Evolutionary conservation across 2,329 filamentous ascomycete species (phyloP), one percentile per base, ranked within the genome.

Genomic region (Paradendryphiella salina): DNA sequence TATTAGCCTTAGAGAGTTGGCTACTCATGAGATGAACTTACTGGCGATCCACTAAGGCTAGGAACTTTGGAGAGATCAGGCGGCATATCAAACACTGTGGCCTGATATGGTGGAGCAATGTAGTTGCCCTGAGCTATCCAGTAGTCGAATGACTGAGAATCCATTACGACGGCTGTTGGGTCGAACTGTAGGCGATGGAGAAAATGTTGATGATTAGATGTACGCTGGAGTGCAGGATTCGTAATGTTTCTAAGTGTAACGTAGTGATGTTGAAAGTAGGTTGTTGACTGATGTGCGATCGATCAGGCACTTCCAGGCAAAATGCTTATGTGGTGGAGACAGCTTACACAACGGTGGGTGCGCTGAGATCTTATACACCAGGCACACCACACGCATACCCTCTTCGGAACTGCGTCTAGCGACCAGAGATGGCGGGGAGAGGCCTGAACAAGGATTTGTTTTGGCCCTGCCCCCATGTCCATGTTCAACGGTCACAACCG

Each of bases 31-130:
- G 11, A 8, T 20, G 17, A 18, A 63, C 70, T 60, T 60, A 75
- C 72, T 11, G 72, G 72, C 37, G 72, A 75, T 28, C 65, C 70
- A 45, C 65, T 73, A 28, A 74, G 59, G 50, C 72, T 75, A 3
- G 72, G 67, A 17, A 73, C 67, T 57, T 71, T 72, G 15, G 69
- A 62, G 5, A 72, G 60, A 46, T 72, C 69, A 6, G 67, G 65
- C 6, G 68, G 63, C 34, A 71, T 49, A 29, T 74, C 67, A 32
- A 69, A 73, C 37, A 72, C 53, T 14, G 59, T 57, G 7, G 63
- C 63, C 40, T 70, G 67, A 31, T 73, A 65, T 18, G 67, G 54
- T 7, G 69, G 64, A 23, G 52, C 52, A 44, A 69, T 54, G 35
- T 70, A 72, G 47, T 63, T 65, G 46, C 63, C 61, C 51, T 72